A percentile compares a stretch with the other conserved stretches of the same genome.
Conservation (phyloP, 2,329 filamentous ascomycete genomes). For the Tolypocladium tropicale region DNA sequence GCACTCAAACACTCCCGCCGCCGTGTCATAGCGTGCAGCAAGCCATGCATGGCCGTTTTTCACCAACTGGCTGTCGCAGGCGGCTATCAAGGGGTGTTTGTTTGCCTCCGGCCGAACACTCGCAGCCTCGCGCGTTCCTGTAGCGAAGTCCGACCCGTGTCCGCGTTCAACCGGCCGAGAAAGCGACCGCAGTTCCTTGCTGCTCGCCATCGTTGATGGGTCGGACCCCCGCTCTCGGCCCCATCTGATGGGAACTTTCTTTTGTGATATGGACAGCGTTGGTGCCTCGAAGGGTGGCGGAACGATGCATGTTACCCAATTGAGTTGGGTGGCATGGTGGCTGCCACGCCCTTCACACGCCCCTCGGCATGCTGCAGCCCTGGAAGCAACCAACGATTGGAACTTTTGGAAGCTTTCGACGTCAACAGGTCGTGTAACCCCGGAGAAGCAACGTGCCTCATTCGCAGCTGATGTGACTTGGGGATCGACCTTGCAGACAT, state of each 20-base stretch:
- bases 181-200: background rate
- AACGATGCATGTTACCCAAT: background rate
- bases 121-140: no score
- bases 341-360: background rate
- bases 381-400: background rate
- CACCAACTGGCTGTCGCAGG: background rate
- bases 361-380: background rate
- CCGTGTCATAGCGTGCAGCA: background rate
- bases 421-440: background rate
- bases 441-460: background rate
- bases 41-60: background rate
- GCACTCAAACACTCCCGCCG: background rate
- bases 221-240: background rate
- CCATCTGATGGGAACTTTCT: background rate
- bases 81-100: background rate
- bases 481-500: conserved; percentile 1
- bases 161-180: background rate
- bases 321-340: background rate
- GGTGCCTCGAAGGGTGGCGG: background rate
- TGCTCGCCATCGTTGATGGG: background rate
- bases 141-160: background rate
- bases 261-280: background rate
- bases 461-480: conserved; percentile 1
- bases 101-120: background rate
- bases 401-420: conserved; percentile 2